Evolutionary conservation across 495 filamentous ascomycete genomes (phyloP).

Genomic region (Trichoderma asperelloides): DNA sequence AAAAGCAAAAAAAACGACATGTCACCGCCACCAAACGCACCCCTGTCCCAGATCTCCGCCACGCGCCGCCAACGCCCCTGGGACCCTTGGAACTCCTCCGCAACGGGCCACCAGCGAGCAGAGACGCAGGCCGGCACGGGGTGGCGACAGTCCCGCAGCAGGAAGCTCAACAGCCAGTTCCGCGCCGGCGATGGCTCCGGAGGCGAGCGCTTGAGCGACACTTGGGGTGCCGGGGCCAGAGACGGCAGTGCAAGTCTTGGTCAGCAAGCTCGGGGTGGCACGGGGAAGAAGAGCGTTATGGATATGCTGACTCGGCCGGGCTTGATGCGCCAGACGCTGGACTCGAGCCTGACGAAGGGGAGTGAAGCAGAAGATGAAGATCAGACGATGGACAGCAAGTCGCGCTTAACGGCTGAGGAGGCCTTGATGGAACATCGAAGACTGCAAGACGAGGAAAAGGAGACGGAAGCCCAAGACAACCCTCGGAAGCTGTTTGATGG

Average conservation of each 20-base stretch:
- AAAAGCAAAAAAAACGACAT: constrained; percentile 14
- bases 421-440: constrained; percentile 22
- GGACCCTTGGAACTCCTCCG: constrained; percentile 74
- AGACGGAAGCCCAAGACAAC: constrained; percentile 14
- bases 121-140: constrained; percentile 50
- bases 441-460: constrained; percentile 25
- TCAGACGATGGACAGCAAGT: not conserved
- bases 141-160: constrained; percentile 60
- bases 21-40: constrained; percentile 19
- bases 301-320: constrained; percentile 42
- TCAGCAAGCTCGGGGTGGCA: constrained; percentile 33
- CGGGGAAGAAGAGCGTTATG: constrained; percentile 30
- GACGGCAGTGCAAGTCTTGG: constrained; percentile 36
- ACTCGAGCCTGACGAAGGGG: not conserved
- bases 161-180: constrained; percentile 64
- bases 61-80: constrained; percentile 47
- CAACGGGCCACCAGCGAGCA: constrained; percentile 72
- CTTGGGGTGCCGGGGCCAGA: constrained; percentile 45
- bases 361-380: not conserved
- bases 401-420: constrained; percentile 20
- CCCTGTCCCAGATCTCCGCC: constrained; percentile 13
- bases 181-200: constrained; percentile 33
- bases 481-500: constrained; percentile 48
- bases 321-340: constrained; percentile 24
- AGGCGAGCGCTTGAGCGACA: constrained; percentile 47